Base-by-base conservation (phyloP, 495 filamentous ascomycete species). In the Talaromyces borbonicus region DNA sequence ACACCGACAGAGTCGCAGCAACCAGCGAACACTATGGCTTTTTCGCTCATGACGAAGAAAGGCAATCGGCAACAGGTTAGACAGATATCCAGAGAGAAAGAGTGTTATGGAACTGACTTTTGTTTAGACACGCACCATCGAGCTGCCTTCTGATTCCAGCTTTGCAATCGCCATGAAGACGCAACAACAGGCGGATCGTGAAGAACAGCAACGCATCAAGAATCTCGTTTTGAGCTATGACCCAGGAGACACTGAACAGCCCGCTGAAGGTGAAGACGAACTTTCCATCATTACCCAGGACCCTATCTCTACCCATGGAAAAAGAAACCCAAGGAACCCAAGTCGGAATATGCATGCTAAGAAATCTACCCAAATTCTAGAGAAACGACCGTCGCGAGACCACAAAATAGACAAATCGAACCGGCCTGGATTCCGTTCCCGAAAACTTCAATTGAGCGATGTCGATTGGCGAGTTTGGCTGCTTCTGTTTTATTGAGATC, bases 151-250 rank as follows among this genome's bases (percentile, higher is more conserved):
- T 4, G 85, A 98, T 59, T 96, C 90, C 0, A 87, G 75, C 51
- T 94, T 98, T 63, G 92, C 92, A 7, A 73, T 97, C 49, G 90
- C 93, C 12, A 88, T 97, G 89, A 90, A 86, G 56, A 87, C 75
- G 50, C 88, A 95, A 66, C 89, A 95, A 56, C 83, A 90, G 61
- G 92, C 90, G 0, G 90, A 96, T 59, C 83, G 85, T 43, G 92
- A 92, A 56, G 92, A 98, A 58, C 92, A 98, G 59, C 85, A 94
- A 59, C 86, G 94, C 38, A 98, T 98, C 74, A 98, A 98, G 69
- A 92, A 84, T 58, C 71, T 97, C 18, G 93, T 98, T 35, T 73
- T 98, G 58, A 97, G 95, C 63, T 95, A 95, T 58, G 92, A 98
- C 62, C 75, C 84, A 26, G 84, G 84, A 42, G 87, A 81, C 45